Evolutionary conservation across 2,329 filamentous ascomycete genomes (phyloP).

Genomic region (Diaporthe sp.): DNA sequence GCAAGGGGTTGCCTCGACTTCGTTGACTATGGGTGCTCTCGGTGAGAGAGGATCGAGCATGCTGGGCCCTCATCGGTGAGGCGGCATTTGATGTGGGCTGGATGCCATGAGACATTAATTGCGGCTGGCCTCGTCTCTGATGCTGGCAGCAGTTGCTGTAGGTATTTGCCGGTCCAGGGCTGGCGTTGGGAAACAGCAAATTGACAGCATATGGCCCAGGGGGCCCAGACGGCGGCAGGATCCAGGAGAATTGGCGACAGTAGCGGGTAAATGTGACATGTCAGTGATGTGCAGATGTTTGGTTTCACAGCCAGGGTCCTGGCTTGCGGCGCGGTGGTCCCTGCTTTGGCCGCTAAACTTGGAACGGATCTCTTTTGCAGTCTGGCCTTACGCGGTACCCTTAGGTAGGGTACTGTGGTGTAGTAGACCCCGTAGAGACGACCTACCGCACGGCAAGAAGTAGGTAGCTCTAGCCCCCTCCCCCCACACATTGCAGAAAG

Average conservation of each 20-base stretch:
- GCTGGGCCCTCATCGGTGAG: background rate
- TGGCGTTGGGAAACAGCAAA: background rate
- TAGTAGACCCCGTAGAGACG: no score
- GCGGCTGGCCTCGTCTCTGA: background rate
- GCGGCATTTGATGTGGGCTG: background rate
- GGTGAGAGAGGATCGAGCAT: background rate
- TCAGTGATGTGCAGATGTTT: constrained; percentile 33
- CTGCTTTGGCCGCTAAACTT: constrained; percentile 8
- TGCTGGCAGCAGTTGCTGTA: background rate
- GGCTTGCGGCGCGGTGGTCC: constrained; percentile 16
- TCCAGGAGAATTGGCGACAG: background rate
- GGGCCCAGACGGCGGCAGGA: no score
- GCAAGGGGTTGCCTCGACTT: background rate
- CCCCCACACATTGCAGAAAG: constrained; percentile 29
- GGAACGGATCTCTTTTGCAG: background rate
- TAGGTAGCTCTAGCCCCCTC: constrained; percentile 18
- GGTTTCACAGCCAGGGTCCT: constrained; percentile 29
- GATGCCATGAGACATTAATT: background rate
- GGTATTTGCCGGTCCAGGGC: background rate
- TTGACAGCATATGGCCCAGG: background rate
- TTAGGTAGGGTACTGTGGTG: no score
- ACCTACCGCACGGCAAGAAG: background rate
- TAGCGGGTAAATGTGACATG: constrained; percentile 12
- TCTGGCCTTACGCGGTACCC: background rate
- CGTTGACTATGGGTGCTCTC: background rate